Evolutionary conservation across 208 protist genomes (phyloP).

Genomic region (Wallacemonas rigidus): DNA sequence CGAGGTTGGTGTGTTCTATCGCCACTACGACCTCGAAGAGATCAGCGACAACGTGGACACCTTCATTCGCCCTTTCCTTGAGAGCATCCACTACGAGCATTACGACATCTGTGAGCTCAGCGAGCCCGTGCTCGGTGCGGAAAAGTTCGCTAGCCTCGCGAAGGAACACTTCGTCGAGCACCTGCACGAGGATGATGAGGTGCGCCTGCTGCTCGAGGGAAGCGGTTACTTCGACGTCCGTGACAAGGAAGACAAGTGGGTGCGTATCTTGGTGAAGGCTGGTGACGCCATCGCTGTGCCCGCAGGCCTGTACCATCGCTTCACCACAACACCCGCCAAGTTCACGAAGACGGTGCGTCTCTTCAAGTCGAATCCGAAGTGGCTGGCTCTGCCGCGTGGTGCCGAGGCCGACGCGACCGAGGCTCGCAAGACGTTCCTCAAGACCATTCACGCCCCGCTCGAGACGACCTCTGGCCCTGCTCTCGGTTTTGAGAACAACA

Average conservation of each 20-base stretch:
- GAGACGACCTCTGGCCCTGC: conserved; percentile 29
- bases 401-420: conserved; percentile 34
- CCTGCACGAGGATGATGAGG: conserved; percentile 91
- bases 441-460: conserved; percentile 22
- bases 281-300: conserved; percentile 76
- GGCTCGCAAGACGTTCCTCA: conserved; percentile 47
- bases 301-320: conserved; percentile 89
- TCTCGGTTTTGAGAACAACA: conserved; percentile 15
- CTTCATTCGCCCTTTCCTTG: conserved; percentile 39
- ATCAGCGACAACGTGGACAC: conserved; percentile 31
- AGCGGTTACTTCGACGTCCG: conserved; percentile 89
- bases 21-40: conserved; percentile 31
- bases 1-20: conserved; percentile 40
- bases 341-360: conserved; percentile 74
- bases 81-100: conserved; percentile 44
- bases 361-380: conserved; percentile 80
- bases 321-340: conserved; percentile 58
- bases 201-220: conserved; percentile 73
- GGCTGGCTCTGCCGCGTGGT: conserved; percentile 65
- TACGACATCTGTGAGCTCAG: conserved; percentile 55
- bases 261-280: conserved; percentile 55
- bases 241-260: conserved; percentile 64
- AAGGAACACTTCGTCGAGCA: conserved; percentile 76
- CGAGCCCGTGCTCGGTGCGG: conserved; percentile 26
- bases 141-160: conserved; percentile 54